Conservation (phyloP, 1,139 yeast species). For the Yamadazyma mexicana region DNA sequence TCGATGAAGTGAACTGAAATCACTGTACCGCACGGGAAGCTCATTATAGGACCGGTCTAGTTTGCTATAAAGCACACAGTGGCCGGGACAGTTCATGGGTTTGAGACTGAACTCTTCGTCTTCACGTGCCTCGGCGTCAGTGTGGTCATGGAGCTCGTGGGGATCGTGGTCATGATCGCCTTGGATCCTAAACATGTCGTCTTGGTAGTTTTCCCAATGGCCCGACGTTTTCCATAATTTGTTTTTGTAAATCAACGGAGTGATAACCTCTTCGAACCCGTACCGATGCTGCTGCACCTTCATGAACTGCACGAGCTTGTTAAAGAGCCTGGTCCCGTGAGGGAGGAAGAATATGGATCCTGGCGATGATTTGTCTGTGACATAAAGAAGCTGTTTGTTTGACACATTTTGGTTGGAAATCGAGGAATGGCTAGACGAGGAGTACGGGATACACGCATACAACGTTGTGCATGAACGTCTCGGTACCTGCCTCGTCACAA, state of each 20-base stretch:
- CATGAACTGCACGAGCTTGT: slow-evolving; percentile 77
- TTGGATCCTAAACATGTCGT: slow-evolving; percentile 85
- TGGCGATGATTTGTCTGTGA: slow-evolving; percentile 78
- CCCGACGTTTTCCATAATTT: slow-evolving; percentile 90
- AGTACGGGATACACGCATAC: background rate
- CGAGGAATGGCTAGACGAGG: background rate
- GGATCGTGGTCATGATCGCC: slow-evolving; percentile 20
- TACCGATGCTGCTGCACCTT: slow-evolving; percentile 76
- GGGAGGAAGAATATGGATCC: slow-evolving; percentile 90
- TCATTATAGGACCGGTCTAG: slow-evolving; percentile 88
- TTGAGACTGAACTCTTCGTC: slow-evolving; percentile 68
- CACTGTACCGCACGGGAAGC: slow-evolving; percentile 85
- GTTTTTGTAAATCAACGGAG: slow-evolving; percentile 86
- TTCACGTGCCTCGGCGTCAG: slow-evolving; percentile 7
- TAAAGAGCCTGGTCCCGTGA: slow-evolving; percentile 85
- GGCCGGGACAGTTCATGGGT: slow-evolving; percentile 99
- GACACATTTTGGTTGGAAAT: slow-evolving; percentile 1
- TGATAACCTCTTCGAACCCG: slow-evolving; percentile 90
- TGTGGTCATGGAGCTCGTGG: slow-evolving; percentile 15
- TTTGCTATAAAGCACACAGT: slow-evolving; percentile 80
- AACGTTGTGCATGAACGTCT: background rate
- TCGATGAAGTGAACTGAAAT: slow-evolving; percentile 91
- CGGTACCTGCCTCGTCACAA: background rate
- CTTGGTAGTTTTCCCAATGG: slow-evolving; percentile 94
- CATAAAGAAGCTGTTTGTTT: slow-evolving; percentile 66